Conservation (phyloP, 768 basidiomycete genomes). For the Macrolepiota fuliginosa region DNA sequence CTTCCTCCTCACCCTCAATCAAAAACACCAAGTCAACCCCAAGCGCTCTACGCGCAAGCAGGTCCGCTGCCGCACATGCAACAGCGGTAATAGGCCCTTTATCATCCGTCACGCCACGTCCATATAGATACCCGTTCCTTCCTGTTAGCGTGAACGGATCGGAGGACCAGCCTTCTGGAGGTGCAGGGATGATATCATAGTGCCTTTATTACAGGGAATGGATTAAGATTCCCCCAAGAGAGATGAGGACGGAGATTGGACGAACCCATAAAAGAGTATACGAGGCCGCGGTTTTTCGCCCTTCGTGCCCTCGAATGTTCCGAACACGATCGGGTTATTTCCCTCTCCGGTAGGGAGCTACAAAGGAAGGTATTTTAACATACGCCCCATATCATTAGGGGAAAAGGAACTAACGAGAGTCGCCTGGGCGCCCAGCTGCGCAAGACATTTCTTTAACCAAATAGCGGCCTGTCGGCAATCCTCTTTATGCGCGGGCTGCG, state of each 20-base stretch:
- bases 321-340: constrained; percentile 86
- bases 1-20: constrained; percentile 96
- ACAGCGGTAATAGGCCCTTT: constrained; percentile 93
- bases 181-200: constrained; percentile 94
- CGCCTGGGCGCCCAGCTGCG: constrained; percentile 84
- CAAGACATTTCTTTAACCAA: constrained; percentile 86
- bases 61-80: constrained; percentile 84
- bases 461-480: constrained; percentile 94
- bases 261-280: constrained; percentile 87
- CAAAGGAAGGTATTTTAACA: background rate
- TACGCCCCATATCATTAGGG: background rate
- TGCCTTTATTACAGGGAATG: constrained; percentile 51
- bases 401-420: constrained; percentile 49
- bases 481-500: constrained; percentile 61
- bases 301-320: constrained; percentile 76
- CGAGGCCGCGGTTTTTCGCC: constrained; percentile 59
- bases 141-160: constrained; percentile 84
- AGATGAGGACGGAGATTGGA: background rate
- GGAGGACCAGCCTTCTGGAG: constrained; percentile 69
- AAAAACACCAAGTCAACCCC: constrained; percentile 87
- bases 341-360: constrained; percentile 78
- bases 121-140: constrained; percentile 86
- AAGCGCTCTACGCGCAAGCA: constrained; percentile 70
- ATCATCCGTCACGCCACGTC: constrained; percentile 90
- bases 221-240: background rate